phyloP scores from a whole-genome alignment of 371 early-diverging fungal genomes.

The Zancudomyces culisetae region DNA sequence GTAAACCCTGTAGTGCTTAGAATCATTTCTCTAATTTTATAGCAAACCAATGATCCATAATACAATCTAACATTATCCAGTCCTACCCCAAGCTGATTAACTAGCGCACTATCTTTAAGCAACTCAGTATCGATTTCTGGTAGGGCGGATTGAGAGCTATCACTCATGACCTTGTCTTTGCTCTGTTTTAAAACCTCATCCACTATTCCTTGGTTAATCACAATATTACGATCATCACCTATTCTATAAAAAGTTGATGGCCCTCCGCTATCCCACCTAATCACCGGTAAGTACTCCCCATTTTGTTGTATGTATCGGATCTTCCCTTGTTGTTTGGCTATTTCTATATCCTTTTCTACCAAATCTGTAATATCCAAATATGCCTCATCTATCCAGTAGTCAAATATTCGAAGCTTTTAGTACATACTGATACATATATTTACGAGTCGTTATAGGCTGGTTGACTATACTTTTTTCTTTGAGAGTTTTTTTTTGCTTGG shows the following conservation, averaged over 20 bases:
- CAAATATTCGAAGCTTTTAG: too few relatives aligned
- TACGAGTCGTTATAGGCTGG: too few relatives aligned
- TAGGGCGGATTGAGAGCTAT: too few relatives aligned
- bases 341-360: slow-evolving; percentile 35
- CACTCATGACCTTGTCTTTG: too few relatives aligned
- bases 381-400: slow-evolving; percentile 45
- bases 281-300: background rate
- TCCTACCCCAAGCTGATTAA: background rate
- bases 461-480: too few relatives aligned
- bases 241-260: background rate
- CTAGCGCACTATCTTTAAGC: too few relatives aligned
- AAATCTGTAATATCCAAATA: slow-evolving; percentile 63
- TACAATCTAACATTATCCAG: background rate
- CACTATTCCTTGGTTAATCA: background rate
- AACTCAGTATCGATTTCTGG: too few relatives aligned
- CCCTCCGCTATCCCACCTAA: slow-evolving; percentile 2
- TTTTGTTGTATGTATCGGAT: slow-evolving; percentile 5
- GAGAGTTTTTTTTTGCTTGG: too few relatives aligned
- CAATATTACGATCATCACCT: background rate
- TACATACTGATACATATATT: too few relatives aligned
- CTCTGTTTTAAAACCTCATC: too few relatives aligned
- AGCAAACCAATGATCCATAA: slow-evolving; percentile 1
- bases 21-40: slow-evolving; percentile 9
- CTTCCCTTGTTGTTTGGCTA: slow-evolving; percentile 19
- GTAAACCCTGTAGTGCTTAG: slow-evolving; percentile 7